phyloP scores from a whole-genome alignment of 176 grass and related monocot species.

The Neostapfia colusana region DNA sequence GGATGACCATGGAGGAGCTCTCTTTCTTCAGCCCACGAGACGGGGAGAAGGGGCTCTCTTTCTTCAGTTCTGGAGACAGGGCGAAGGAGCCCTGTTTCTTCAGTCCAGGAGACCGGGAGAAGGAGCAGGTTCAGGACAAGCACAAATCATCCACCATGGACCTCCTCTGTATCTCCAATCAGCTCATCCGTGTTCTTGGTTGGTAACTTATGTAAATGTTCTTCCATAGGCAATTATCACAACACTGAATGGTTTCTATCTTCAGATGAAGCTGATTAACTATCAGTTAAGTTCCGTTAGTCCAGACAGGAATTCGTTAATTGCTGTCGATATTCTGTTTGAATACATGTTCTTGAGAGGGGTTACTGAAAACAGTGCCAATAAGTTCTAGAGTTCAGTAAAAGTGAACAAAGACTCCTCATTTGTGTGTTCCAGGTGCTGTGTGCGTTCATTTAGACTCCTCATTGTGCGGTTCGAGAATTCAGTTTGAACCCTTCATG shows the following conservation, averaged over 20 bases:
- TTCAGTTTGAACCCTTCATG: background rate
- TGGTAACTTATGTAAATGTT: constrained; percentile 25
- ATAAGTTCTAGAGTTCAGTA: no score
- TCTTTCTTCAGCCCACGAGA: no score
- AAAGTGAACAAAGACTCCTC: background rate
- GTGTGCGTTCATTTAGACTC: background rate
- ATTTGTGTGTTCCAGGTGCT: background rate
- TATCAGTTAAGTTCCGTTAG: background rate
- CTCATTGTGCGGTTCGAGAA: background rate
- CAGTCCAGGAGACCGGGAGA: constrained; percentile 30
- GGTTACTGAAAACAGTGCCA: no score
- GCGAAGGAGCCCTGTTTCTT: constrained; percentile 63
- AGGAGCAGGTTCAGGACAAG: constrained; percentile 33
- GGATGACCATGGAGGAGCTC: constrained; percentile 68
- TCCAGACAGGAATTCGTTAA: background rate
- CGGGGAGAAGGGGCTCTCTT: no score
- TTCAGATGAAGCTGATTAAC: background rate
- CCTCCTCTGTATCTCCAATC: constrained; percentile 64
- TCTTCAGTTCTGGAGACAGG: no score
- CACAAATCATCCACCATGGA: constrained; percentile 56
- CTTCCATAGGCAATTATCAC: constrained; percentile 2
- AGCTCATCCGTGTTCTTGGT: constrained; percentile 82
- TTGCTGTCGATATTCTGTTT: background rate
- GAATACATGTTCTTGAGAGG: background rate
- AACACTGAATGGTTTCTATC: background rate